Evolutionary conservation across 129 eudicot genomes (phyloP), one percentile per base, ranked within the genome.

Genomic region (Saposhnikovia divaricata): DNA sequence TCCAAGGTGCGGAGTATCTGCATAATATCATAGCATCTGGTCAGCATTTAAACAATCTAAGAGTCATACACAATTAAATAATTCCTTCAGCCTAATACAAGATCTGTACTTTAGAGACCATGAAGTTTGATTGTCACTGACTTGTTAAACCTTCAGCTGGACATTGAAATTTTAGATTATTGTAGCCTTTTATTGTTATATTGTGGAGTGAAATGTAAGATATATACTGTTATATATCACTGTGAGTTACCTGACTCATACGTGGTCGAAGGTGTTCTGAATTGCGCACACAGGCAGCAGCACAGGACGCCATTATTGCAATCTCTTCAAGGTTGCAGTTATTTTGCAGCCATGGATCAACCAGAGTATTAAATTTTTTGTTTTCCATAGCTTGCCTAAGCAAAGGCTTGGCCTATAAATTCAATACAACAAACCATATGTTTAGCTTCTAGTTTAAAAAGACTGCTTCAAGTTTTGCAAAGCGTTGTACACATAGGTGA

Each of bases 321-420:
- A 93, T 91, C 88, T 93, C 97, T 23, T 78, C 74, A 3, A 72
- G 14, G 55, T 93, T 81, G 21, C 87, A 91, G 50, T 83, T 75
- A 46, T 85, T 86, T 44, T 79, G 85, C 83, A 93, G 74, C 77
- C 86, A 85, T 42, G 81, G 85, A 85, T 93, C 98, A 37, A 82
- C 93, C 10, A 93, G 78, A 27, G 77, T 37, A 66, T 80, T 85
- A 80, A 89, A 89, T 69, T 87, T 70, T 16, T 85, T 81, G 39
- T 86, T 86, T 38, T 88, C 98, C 83, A 91, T 8, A 27, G 93
- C 98, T 87, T 85, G 88, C 15, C 81, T 71, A 15, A 91, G 90
- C 87, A 91, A 86, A 19, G 98, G 98, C 87, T 95, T 93, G 72
- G 98, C 98, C 98, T 93, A 50, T 19, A 82, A 79, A 19, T 79